phyloP scores from a whole-genome alignment of 169 alveolate genomes.

The Plasmodium gaboni region DNA sequence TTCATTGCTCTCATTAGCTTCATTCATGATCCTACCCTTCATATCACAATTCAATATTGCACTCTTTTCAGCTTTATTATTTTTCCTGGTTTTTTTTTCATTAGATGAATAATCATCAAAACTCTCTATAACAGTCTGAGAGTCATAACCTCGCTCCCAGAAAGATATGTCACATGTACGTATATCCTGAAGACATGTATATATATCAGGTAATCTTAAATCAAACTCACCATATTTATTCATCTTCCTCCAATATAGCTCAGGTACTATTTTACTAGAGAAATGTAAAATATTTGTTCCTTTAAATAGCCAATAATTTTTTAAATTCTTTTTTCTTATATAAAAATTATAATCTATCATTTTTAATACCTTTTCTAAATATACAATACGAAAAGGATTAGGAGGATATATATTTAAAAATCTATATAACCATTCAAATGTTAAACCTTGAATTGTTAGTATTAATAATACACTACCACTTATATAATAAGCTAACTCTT shows the following conservation, averaged over 20 bases:
- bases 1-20: neutral
- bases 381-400: constrained; percentile 90
- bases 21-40: neutral
- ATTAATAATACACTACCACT: constrained; percentile 93
- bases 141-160: constrained; percentile 57
- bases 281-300: constrained; percentile 84
- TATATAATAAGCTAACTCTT: constrained; percentile 90
- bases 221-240: constrained; percentile 82
- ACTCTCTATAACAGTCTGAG: constrained; percentile 58
- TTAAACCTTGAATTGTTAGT: constrained; percentile 91
- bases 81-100: neutral
- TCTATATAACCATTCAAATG: constrained; percentile 89
- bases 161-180: constrained; percentile 62
- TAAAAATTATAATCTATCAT: constrained; percentile 86
- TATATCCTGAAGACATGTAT: constrained; percentile 75
- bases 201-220: constrained; percentile 78
- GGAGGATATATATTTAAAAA: constrained; percentile 90
- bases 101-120: constrained; percentile 31
- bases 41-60: too few relatives aligned
- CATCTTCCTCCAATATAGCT: constrained; percentile 83
- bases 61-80: neutral
- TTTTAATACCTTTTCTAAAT: constrained; percentile 89
- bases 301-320: constrained; percentile 89
- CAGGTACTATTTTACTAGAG: constrained; percentile 85
- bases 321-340: constrained; percentile 80